Conservation (phyloP, 2,329 filamentous ascomycete species). For the Rhynchosporium secalis region DNA sequence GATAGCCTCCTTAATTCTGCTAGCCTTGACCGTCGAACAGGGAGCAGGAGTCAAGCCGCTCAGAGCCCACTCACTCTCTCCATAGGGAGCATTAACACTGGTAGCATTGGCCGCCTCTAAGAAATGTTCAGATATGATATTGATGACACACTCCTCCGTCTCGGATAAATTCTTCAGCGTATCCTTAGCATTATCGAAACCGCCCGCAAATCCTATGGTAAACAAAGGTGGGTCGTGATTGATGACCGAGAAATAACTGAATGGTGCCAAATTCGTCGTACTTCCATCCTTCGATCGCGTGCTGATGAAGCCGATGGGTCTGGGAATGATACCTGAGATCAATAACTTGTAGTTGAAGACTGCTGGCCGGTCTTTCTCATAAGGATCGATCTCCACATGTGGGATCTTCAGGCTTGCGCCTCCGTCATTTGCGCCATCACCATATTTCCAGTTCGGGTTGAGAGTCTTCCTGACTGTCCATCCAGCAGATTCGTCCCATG, state of each 20-base stretch:
- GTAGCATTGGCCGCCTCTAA: constrained; percentile 86
- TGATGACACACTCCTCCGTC: constrained; percentile 76
- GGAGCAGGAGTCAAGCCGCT: constrained; percentile 71
- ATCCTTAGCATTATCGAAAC: constrained; percentile 66
- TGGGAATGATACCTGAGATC: constrained; percentile 78
- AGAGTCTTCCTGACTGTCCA: constrained; percentile 63
- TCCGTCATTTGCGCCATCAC: constrained; percentile 61
- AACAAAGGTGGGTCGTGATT: constrained; percentile 87
- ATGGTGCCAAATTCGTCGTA: constrained; percentile 78
- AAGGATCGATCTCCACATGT: constrained; percentile 80
- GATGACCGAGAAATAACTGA: constrained; percentile 82
- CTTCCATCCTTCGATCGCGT: constrained; percentile 59
- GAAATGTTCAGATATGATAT: constrained; percentile 82
- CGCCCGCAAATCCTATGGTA: constrained; percentile 54
- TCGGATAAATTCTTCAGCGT: constrained; percentile 72
- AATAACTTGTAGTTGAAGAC: constrained; percentile 88
- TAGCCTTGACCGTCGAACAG: constrained; percentile 65
- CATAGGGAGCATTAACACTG: constrained; percentile 74
- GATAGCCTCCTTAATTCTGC: constrained; percentile 78
- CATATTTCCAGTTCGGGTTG: constrained; percentile 65
- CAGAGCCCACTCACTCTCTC: constrained; percentile 76
- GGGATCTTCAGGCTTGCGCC: constrained; percentile 47
- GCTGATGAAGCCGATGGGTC: constrained; percentile 71
- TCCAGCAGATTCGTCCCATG: constrained; percentile 51
- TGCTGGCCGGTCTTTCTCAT: constrained; percentile 65